Evolutionary conservation across 768 basidiomycete genomes (phyloP), one percentile per base, ranked within the genome.

Genomic region (Pilatotrama ljubarskyi): DNA sequence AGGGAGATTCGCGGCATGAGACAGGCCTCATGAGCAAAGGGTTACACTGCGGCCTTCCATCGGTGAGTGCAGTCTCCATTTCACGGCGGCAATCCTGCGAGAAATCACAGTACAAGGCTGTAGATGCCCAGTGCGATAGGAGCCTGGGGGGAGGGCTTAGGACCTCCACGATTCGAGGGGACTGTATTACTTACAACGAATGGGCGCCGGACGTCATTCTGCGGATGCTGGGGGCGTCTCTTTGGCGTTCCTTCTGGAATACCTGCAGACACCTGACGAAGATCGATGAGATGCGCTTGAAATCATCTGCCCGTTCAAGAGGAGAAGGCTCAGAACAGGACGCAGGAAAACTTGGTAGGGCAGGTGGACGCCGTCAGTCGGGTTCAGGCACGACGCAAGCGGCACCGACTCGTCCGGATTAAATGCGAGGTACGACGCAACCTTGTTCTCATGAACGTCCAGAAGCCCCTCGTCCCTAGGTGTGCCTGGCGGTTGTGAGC

Each of bases 351-450:
- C 24, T 43, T 25, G 40, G 37, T 20, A 8, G 37, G 37, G 29
- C 25, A 41, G 18, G 54, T n/a, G 15, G 20, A 49, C 38, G 26
- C 49, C 47, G 55, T 49, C 26, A 32, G 47, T 29, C n/a, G 42
- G 55, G 55, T 38, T 41, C 55, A 57, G 55, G 55, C 38, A 57
- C 54, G 17, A 13, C 37, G 36, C 24, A 40, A 32, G 11, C 35
- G 24, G 29, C 18, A 29, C 38, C 24, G 17, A 24, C 29, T n/a
- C 36, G 6, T 15, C 26, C 14, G 14, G 14, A 24, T 13, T 20
- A 10, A 29, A 25, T 29, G 29, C 29, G 38, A 20, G 18, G 1
- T 5, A 6, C 51, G 36, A 51, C 38, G 22, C 36, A 51, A 41
- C 38, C 51, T 52, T 50, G 49, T 50, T 37, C 2, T 26, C 38